Evolutionary conservation across 2,329 filamentous ascomycete genomes (phyloP).

Genomic region (Geosmithia putterillii): DNA sequence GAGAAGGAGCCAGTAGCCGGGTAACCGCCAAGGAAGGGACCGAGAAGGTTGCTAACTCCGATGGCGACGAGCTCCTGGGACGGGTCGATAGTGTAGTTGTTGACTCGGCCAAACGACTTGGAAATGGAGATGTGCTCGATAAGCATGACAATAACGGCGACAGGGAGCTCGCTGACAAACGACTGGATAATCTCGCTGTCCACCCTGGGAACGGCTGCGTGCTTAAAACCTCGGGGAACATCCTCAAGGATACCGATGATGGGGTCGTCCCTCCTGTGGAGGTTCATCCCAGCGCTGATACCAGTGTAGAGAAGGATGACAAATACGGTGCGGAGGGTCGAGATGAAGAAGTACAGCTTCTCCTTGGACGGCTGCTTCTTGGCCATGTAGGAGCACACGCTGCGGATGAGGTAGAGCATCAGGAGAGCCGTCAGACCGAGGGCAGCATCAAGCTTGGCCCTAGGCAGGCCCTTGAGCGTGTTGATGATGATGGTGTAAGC

Average conservation of each 20-base stretch:
- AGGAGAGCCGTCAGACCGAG: conserved; percentile 75
- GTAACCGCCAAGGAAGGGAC: conserved; percentile 84
- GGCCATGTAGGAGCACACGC: conserved; percentile 48
- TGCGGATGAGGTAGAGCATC: conserved; percentile 67
- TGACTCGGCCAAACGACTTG: conserved; percentile 90
- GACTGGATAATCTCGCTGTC: conserved; percentile 52
- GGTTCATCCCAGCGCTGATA: conserved; percentile 78
- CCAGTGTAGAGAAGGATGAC: conserved; percentile 87
- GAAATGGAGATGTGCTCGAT: conserved; percentile 97
- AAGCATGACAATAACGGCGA: conserved; percentile 82
- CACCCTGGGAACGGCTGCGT: conserved; percentile 62
- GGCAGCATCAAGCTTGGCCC: conserved; percentile 64
- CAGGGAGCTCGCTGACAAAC: conserved; percentile 64
- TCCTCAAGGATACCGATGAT: conserved; percentile 61
- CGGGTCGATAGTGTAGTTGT: conserved; percentile 92
- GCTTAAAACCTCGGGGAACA: conserved; percentile 78
- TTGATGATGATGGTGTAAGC: conserved; percentile 80
- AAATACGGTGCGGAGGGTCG: conserved; percentile 80
- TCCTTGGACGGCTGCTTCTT: conserved; percentile 56
- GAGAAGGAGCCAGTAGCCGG: conserved; percentile 93
- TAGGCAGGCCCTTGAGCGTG: conserved; percentile 58
- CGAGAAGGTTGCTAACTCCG: conserved; percentile 78
- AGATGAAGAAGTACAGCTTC: conserved; percentile 80
- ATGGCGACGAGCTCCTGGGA: conserved; percentile 95
- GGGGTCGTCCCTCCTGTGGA: conserved; percentile 48